phyloP scores from a whole-genome alignment of 2,329 filamentous ascomycete species.

The Colletotrichum viniferum region DNA sequence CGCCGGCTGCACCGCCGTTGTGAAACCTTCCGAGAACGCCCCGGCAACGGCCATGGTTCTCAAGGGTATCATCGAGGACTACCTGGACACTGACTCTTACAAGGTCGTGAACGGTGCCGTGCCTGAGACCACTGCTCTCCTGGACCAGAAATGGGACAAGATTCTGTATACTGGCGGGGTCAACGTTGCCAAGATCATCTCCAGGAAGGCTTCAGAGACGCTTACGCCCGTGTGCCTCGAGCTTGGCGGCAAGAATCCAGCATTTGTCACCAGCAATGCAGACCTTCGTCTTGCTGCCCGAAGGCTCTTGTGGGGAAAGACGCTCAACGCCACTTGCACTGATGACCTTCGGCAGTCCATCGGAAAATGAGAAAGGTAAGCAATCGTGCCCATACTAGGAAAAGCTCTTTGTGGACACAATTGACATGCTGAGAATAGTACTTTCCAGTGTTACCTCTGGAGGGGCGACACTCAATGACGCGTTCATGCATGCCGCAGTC shows the following conservation, averaged over 20 bases:
- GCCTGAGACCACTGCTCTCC: neutral
- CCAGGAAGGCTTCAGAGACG: neutral
- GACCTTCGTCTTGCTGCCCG: neutral
- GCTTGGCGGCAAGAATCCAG: neutral
- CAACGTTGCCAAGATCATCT: neutral
- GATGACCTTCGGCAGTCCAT: neutral
- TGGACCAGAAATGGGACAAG: neutral
- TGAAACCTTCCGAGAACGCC: neutral
- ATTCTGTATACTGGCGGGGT: neutral
- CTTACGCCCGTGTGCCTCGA: neutral
- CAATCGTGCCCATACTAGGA: neutral
- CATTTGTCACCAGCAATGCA: neutral
- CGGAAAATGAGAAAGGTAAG: neutral
- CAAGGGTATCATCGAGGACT: neutral
- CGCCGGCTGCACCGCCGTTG: neutral
- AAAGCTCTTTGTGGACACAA: neutral
- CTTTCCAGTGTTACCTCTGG: neutral
- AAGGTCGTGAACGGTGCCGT: neutral
- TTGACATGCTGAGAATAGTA: neutral
- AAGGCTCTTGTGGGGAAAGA: neutral
- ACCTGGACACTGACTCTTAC: neutral
- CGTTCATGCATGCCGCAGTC: neutral
- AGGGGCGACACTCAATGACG: neutral
- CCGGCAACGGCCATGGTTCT: neutral
- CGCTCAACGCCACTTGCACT: neutral